A percentile compares a stretch with the other conserved stretches of the same genome.
phyloP scores from a whole-genome alignment of 352 stramenopile genomes.

The Peronospora destructor region DNA sequence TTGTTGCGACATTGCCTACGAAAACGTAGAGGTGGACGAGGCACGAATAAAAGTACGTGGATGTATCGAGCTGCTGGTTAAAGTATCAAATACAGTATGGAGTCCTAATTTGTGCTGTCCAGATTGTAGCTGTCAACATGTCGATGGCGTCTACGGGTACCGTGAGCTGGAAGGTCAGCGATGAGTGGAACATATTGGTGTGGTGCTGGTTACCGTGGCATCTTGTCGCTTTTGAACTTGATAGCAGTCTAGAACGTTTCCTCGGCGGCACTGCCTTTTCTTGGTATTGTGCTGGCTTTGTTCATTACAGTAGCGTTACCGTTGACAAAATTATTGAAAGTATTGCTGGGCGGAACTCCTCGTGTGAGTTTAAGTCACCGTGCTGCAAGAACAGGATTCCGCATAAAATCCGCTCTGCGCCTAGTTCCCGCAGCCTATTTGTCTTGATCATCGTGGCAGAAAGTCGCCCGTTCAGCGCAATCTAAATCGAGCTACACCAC shows the following conservation, averaged over 20 bases:
- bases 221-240: conserved; percentile 95
- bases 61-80: not conserved
- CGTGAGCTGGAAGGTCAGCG: conserved; percentile 90
- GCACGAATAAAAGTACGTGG: conserved; percentile 56
- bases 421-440: conserved; percentile 80
- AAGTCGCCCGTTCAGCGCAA: conserved; percentile 95
- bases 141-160: conserved; percentile 71
- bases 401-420: conserved; percentile 88
- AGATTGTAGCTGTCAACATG: conserved; percentile 71
- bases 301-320: conserved; percentile 91
- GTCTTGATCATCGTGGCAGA: conserved; percentile 90
- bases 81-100: not conserved
- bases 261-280: conserved; percentile 92
- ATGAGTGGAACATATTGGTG: conserved; percentile 93
- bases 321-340: conserved; percentile 90
- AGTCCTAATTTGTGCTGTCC: not conserved
- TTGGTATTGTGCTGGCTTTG: conserved; percentile 89
- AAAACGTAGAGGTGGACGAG: conserved; percentile 82
- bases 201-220: conserved; percentile 87
- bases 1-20: conserved; percentile 93
- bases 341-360: conserved; percentile 91
- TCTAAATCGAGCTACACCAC: conserved; percentile 98
- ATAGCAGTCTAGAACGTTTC: conserved; percentile 93
- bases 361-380: conserved; percentile 87
- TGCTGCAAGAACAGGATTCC: conserved; percentile 95